These are phyloP conservation scores for Irpex rosettiformis DNA, from an alignment of 1,284 basidiomycete species.

Conservation along the genomic window DNA sequence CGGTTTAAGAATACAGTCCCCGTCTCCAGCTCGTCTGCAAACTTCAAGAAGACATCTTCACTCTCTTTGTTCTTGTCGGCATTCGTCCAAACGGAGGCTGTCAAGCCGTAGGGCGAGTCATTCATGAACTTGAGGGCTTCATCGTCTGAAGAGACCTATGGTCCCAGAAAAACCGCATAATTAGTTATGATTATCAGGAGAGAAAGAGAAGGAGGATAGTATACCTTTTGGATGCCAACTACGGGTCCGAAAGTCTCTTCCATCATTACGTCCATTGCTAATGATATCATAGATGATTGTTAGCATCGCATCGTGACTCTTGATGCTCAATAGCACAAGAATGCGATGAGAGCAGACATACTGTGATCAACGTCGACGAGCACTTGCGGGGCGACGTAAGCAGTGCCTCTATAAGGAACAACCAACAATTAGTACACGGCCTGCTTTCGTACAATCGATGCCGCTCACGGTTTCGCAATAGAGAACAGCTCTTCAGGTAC, in stretches of 20 bases:
- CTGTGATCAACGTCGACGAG: constrained; percentile 85
- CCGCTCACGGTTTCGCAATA: constrained; percentile 63
- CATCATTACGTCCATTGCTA: constrained; percentile 92
- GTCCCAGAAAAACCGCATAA: no score
- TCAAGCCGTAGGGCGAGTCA: constrained; percentile 93
- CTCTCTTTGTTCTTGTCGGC: constrained; percentile 55
- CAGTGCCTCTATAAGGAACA: constrained; percentile 61
- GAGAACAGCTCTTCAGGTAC: constrained; percentile 73
- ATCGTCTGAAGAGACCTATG: constrained; percentile 74
- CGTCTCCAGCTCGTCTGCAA: constrained; percentile 76
- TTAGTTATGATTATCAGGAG: no score
- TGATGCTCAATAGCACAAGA: no score
- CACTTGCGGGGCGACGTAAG: constrained; percentile 88
- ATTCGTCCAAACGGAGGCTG: constrained; percentile 92
- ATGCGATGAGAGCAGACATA: no score
- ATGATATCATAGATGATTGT: neutral
- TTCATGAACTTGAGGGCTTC: constrained; percentile 92
- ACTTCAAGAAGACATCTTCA: constrained; percentile 62
- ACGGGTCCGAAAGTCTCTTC: constrained; percentile 90
- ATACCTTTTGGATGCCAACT: constrained; percentile 85
- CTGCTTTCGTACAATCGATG: no score
- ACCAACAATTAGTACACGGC: no score
- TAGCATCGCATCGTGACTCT: neutral
- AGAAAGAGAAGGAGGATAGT: neutral
- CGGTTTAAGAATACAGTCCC: constrained; percentile 94